phyloP scores from a whole-genome alignment of 2,329 filamentous ascomycete species.

The Alternaria arborescens region DNA sequence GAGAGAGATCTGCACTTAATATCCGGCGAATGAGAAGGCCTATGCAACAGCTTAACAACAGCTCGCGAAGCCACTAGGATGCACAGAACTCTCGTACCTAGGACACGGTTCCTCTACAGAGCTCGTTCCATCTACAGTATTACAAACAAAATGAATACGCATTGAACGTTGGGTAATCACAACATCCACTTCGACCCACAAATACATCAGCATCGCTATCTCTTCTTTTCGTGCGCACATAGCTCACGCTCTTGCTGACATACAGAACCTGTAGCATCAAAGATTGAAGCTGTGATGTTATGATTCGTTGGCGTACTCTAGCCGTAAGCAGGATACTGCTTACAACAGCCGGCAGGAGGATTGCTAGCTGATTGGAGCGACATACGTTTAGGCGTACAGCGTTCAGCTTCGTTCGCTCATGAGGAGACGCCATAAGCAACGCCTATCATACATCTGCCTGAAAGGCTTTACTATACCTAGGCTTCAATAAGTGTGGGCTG shows the following conservation, averaged over 20 bases:
- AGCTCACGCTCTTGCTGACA: background rate
- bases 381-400: background rate
- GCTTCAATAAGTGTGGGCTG: background rate
- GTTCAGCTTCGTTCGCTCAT: background rate
- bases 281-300: background rate
- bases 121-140: background rate
- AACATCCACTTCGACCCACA: background rate
- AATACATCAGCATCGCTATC: background rate
- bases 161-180: background rate
- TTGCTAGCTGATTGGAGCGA: background rate
- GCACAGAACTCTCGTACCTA: background rate
- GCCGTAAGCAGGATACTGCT: slow-evolving; percentile 11
- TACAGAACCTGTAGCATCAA: background rate
- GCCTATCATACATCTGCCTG: background rate
- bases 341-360: background rate
- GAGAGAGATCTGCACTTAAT: background rate
- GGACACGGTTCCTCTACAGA: background rate
- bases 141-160: background rate
- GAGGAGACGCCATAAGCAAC: background rate
- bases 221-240: background rate
- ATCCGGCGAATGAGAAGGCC: background rate
- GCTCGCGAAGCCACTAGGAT: background rate
- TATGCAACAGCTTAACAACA: background rate
- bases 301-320: background rate
- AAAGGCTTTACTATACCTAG: background rate